Conservation (phyloP, 176 grass and related monocot species). For the Zea luxurians region DNA sequence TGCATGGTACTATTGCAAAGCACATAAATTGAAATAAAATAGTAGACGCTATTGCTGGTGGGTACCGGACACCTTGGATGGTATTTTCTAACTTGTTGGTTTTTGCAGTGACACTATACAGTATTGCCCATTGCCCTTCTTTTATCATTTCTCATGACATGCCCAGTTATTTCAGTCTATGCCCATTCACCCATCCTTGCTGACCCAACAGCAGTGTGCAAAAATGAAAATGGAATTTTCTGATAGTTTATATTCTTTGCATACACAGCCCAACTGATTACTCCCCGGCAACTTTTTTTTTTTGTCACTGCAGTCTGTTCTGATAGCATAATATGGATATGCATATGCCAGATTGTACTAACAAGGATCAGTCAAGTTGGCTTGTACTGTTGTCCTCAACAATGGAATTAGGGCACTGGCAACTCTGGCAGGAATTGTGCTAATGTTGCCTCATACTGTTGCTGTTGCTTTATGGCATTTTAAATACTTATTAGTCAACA, state of each 20-base stretch:
- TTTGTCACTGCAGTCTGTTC: neutral
- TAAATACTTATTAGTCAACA: neutral
- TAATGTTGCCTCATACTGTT: neutral
- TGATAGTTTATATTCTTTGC: neutral
- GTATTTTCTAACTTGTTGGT: neutral
- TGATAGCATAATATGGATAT: slow-evolving; percentile 2
- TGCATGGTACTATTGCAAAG: neutral
- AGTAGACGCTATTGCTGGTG: neutral
- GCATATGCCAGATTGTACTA: neutral
- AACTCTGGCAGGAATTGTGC: neutral
- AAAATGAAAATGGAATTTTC: neutral
- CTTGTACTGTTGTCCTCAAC: neutral
- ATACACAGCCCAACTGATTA: slow-evolving; percentile 12
- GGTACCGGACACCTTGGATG: neutral
- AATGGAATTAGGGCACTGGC: neutral
- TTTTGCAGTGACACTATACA: neutral
- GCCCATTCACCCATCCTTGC: neutral
- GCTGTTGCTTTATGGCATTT: slow-evolving; percentile 11
- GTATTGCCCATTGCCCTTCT: neutral
- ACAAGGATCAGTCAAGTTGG: slow-evolving; percentile 1
- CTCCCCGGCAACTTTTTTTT: neutral
- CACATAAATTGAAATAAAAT: slow-evolving; percentile 4
- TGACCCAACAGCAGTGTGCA: neutral
- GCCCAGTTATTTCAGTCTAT: slow-evolving; percentile 7
- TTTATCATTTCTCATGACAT: neutral